Conservation (phyloP, 495 filamentous ascomycete species). For the Paragyromitra xinjiangensis region DNA sequence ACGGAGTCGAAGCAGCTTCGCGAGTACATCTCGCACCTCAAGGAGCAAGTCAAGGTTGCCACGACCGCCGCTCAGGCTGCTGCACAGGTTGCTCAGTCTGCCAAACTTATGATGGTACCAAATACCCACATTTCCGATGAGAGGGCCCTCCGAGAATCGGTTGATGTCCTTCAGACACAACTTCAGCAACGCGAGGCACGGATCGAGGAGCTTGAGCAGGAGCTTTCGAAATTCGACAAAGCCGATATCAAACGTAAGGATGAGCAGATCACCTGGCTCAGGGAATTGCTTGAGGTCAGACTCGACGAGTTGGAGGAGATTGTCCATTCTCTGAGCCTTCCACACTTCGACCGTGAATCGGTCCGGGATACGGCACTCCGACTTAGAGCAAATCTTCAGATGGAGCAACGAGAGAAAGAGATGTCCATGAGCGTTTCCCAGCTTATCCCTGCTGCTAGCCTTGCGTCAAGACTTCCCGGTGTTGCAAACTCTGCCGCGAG, state of each 20-base stretch:
- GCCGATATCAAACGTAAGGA: conserved; percentile 75
- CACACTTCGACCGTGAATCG: conserved; percentile 74
- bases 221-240: conserved; percentile 71
- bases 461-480: conserved; percentile 50
- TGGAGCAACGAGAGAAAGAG: conserved; percentile 95
- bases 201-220: conserved; percentile 85
- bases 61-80: conserved; percentile 90
- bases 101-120: conserved; percentile 63
- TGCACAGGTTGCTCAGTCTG: conserved; percentile 78
- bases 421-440: conserved; percentile 46
- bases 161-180: conserved; percentile 94
- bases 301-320: conserved; percentile 93
- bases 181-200: conserved; percentile 88
- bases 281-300: conserved; percentile 88
- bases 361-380: conserved; percentile 91
- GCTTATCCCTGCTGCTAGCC: conserved; percentile 32
- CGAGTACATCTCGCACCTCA: conserved; percentile 80
- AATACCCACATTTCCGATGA: conserved; percentile 74
- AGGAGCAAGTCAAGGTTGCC: conserved; percentile 89
- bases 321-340: conserved; percentile 76
- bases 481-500: conserved; percentile 48
- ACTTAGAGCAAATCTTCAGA: conserved; percentile 91
- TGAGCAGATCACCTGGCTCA: conserved; percentile 93
- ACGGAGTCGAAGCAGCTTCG: conserved; percentile 81
- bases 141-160: conserved; percentile 93